Evolutionary conservation across 805 yeast genomes (phyloP), one percentile per base, ranked within the genome.

Genomic region (Saccharomycopsis babjevae): DNA sequence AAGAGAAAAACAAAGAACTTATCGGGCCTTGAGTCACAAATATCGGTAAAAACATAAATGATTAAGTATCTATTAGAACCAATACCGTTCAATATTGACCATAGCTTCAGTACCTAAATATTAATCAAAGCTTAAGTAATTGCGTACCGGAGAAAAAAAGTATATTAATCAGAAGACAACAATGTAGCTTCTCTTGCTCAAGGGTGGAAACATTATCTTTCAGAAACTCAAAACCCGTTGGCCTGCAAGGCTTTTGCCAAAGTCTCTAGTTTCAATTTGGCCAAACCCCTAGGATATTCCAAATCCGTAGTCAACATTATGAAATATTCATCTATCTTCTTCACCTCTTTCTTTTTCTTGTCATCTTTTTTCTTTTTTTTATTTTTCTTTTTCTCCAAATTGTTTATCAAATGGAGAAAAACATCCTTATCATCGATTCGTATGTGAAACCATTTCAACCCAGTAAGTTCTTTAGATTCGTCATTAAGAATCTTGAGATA

Each of bases 261-360:
- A 22, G 46, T 56, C 22, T 32, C 50, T 7, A 63, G 30, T 52
- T 61, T 63, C 32, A 58, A 5, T 43, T 61, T 61, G 2, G 64
- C 65, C 46, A 63, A 56, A 4, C 64, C 64, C 40, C 57, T 61
- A 7, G 65, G 64, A 38, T 61, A 63, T 5, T 38, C 34, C 15
- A 43, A 40, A 16, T 59, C 56, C 6, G 62, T 57, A 1, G 61
- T 54, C 1, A 56, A 43, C 59, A 63, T 34, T 22, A 63, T 8
- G 6, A 60, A 60, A 54, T 50, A 63, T 32, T 59, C 54, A 36
- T 63, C 64, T 18, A 43, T 50, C 10, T 42, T 25, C 34, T 61
- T 63, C 18, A 60, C 58, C 25, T 46, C 52, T 22, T 46, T 46
- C 52, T 46, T 46, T n/a, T 46, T 46, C 28, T 46, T 46, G 52